Conservation (phyloP, 345 rosid genomes). For the Arabidopsis arenosa region DNA sequence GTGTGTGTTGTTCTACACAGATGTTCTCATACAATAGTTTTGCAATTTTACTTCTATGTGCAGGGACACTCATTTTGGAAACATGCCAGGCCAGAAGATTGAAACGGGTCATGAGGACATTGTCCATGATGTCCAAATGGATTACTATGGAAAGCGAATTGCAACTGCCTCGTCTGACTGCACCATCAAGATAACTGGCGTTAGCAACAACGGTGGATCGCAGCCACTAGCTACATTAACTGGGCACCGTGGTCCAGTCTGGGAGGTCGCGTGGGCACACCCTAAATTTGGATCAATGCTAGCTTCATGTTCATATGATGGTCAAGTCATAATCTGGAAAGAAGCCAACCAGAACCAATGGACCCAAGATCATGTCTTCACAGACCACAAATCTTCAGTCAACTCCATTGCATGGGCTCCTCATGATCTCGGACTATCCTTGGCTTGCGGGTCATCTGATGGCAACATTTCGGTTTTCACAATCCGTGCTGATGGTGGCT, state of each 20-base stretch:
- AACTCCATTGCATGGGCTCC: constrained; percentile 80
- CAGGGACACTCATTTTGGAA: constrained; percentile 32
- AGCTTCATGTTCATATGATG: constrained; percentile 77
- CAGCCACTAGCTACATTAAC: constrained; percentile 63
- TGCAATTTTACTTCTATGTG: neutral
- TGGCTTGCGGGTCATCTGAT: constrained; percentile 76
- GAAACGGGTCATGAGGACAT: constrained; percentile 70
- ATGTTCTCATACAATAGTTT: neutral
- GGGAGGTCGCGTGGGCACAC: constrained; percentile 75
- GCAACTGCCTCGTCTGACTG: constrained; percentile 72
- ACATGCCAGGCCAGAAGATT: constrained; percentile 65
- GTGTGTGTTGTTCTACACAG: neutral
- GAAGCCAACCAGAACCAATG: constrained; percentile 71
- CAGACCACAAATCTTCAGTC: constrained; percentile 68
- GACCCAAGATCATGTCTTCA: constrained; percentile 66
- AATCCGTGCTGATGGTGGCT: constrained; percentile 63
- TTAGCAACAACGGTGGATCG: constrained; percentile 55
- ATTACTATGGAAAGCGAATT: constrained; percentile 71
- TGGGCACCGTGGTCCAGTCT: constrained; percentile 72
- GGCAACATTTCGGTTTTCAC: constrained; percentile 70
- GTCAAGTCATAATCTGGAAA: constrained; percentile 72
- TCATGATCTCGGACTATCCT: constrained; percentile 63
- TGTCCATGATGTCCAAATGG: constrained; percentile 70
- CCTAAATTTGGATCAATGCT: constrained; percentile 71
- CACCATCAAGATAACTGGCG: constrained; percentile 61